Evolutionary conservation across 306 rosid genomes (phyloP), one percentile per base, ranked within the genome.

Genomic region (Rosa persica): DNA sequence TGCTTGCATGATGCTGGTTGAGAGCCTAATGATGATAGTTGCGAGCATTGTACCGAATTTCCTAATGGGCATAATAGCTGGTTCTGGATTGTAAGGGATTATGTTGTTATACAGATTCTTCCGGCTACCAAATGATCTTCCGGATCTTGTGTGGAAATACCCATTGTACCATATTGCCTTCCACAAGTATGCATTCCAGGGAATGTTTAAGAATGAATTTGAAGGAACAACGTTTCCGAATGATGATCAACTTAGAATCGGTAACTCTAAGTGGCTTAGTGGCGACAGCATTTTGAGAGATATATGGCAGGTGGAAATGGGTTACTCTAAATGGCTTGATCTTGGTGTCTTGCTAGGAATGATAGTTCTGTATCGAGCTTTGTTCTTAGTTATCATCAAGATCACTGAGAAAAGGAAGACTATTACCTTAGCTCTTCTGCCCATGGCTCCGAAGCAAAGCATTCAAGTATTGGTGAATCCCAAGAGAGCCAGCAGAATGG

Each of bases 21-120:
- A 93, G 82, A 89, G 94, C 83, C 83, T 91, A 0, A 93, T 91
- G 97, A 91, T 93, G 98, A 85, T 89, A 51, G 89, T 91, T 22
- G 93, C 94, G 0, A 84, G 89, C 72, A 52, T 91, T 5, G 92
- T 93, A 16, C 97, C 98, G 1, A 76, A 91, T 80, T 88, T 83
- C 49, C 93, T 93, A 0, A 87, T 91, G 97, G 98, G 98, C 0
- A 89, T 91, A 6, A 93, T 91, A 67, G 58, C 84, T 0, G 94
- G 98, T 15, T 86, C 93, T 52, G 97, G 98, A 66, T 77, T 91
- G 64, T 94, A 89, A 83, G 97, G 90, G 30, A 58, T 89, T 0
- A 85, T 93, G 94, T 80, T 93, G 0, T 42, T 91, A 5, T 67
- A 30, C 0, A 97, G 97, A 1, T 91, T 80, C 84, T 93, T 93